Evolutionary conservation across 2,329 filamentous ascomycete genomes (phyloP).

Genomic region (Cordyceps pruinosa): DNA sequence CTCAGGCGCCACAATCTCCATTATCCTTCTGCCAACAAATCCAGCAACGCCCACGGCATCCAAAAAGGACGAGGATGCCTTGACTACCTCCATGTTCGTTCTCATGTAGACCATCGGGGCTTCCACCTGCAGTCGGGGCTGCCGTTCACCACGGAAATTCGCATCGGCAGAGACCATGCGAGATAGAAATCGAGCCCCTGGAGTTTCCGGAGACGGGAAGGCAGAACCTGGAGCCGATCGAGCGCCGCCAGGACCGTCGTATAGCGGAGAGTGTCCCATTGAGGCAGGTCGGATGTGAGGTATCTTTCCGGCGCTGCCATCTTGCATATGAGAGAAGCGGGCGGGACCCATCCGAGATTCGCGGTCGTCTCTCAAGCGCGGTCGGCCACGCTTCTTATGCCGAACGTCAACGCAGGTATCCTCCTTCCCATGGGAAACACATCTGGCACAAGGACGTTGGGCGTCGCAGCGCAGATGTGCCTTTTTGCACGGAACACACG

Average conservation of each 20-base stretch:
- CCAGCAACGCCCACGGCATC: conserved; percentile 44
- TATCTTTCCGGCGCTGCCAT: conserved; percentile 42
- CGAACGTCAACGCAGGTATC: conserved; percentile 76
- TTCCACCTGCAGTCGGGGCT: not conserved
- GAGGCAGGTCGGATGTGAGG: conserved; percentile 39
- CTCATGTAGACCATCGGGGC: conserved; percentile 54
- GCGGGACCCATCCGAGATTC: conserved; percentile 51
- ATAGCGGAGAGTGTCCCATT: not conserved
- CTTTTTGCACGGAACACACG: conserved; percentile 79
- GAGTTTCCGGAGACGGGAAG: not conserved
- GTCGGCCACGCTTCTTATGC: conserved; percentile 77
- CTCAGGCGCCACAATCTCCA: conserved; percentile 43
- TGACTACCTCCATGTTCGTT: conserved; percentile 51
- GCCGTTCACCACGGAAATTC: not conserved
- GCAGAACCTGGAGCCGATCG: not conserved
- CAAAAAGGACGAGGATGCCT: conserved; percentile 47
- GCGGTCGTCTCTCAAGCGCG: conserved; percentile 66
- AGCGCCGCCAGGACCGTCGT: not conserved
- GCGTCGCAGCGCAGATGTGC: conserved; percentile 69
- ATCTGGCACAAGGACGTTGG: conserved; percentile 71
- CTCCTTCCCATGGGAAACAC: conserved; percentile 70
- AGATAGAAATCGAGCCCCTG: conserved; percentile 30
- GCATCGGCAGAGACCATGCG: conserved; percentile 24
- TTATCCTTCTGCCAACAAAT: conserved; percentile 43
- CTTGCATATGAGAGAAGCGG: conserved; percentile 39